phyloP scores from a whole-genome alignment of 2,329 filamentous ascomycete genomes.

The Cadophora sp. region DNA sequence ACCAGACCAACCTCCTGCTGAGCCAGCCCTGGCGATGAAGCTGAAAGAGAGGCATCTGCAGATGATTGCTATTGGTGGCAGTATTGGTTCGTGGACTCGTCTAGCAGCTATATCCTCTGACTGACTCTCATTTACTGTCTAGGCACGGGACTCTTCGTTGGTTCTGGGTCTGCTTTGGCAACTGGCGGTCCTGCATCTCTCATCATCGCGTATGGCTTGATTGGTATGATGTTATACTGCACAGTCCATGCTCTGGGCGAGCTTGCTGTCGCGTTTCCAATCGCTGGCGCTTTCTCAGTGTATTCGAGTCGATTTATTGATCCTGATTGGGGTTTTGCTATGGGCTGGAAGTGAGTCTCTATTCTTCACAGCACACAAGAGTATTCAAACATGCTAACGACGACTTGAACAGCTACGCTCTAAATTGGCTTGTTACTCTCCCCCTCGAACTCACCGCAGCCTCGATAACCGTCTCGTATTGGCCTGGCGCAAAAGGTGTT shows the following conservation, averaged over 20 bases:
- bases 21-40: conserved; percentile 35
- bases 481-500: conserved; percentile 17
- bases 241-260: conserved; percentile 92
- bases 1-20: conserved; percentile 21
- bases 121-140: conserved; percentile 43
- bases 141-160: conserved; percentile 55
- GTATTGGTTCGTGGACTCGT: conserved; percentile 48
- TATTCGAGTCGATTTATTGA: conserved; percentile 93
- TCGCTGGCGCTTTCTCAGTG: conserved; percentile 88
- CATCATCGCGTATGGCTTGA: conserved; percentile 41
- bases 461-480: conserved; percentile 19
- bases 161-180: conserved; percentile 39
- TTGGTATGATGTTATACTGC: conserved; percentile 77
- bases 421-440: conserved; percentile 22
- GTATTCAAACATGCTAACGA: conserved; percentile 16
- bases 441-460: conserved; percentile 22
- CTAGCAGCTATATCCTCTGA: neutral
- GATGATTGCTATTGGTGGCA: conserved; percentile 60
- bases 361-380: conserved; percentile 47
- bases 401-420: conserved; percentile 13
- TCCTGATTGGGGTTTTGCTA: conserved; percentile 91
- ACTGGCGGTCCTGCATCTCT: conserved; percentile 46
- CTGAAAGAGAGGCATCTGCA: conserved; percentile 60
- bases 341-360: conserved; percentile 81
- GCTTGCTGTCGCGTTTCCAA: conserved; percentile 88